Percentiles rank a stretch among this genome's conserved stretches.
Evolutionary conservation across 2,329 filamentous ascomycete genomes (phyloP).

Genomic region (Pezicula radicicola): DNA sequence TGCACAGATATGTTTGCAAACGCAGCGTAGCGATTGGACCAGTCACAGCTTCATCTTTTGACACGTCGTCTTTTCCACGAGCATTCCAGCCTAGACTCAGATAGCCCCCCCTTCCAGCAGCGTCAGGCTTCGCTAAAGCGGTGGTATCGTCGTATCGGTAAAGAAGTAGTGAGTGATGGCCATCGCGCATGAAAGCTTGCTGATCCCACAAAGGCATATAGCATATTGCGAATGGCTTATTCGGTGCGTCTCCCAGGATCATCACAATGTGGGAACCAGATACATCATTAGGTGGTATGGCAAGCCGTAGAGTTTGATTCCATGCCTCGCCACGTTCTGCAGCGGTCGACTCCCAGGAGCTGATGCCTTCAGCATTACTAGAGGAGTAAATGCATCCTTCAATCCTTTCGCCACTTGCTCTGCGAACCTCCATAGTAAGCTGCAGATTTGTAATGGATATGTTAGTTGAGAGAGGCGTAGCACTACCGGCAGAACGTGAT

Average conservation of each 20-base stretch:
- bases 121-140: slow-evolving; percentile 59
- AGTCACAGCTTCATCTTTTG: slow-evolving; percentile 70
- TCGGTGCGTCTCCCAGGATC: slow-evolving; percentile 82
- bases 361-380: slow-evolving; percentile 75
- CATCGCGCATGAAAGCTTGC: slow-evolving; percentile 85
- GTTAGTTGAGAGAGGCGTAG: slow-evolving; percentile 63
- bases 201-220: slow-evolving; percentile 94
- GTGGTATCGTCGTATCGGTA: slow-evolving; percentile 94
- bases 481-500: slow-evolving; percentile 68
- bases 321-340: slow-evolving; percentile 77
- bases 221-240: slow-evolving; percentile 84
- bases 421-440: slow-evolving; percentile 83
- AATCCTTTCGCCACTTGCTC: slow-evolving; percentile 73
- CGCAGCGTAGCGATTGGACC: slow-evolving; percentile 78
- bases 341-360: slow-evolving; percentile 84
- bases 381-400: slow-evolving; percentile 85
- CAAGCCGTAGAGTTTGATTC: slow-evolving; percentile 84
- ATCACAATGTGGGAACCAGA: slow-evolving; percentile 82
- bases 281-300: slow-evolving; percentile 76
- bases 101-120: slow-evolving; percentile 78
- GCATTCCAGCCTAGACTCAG: slow-evolving; percentile 78
- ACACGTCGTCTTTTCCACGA: slow-evolving; percentile 60
- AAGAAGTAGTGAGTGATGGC: slow-evolving; percentile 73
- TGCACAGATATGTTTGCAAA: slow-evolving; percentile 85
- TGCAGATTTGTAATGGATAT: slow-evolving; percentile 74